These are phyloP conservation scores for Isoetes engelmannii DNA, from an alignment of 83 land plant genomes.

Conservation along the genomic window DNA sequence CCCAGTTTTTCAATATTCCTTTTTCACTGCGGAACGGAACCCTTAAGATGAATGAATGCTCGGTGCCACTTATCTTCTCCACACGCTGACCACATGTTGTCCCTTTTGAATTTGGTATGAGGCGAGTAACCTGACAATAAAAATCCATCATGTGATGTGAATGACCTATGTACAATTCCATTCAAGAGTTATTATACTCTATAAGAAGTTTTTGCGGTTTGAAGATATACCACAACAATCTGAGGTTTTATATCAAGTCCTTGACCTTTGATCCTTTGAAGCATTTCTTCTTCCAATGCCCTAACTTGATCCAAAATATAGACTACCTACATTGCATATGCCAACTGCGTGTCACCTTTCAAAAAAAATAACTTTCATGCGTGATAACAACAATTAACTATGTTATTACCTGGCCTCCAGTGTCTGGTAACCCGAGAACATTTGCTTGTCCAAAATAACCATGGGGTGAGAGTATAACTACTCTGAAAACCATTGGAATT, in stretches of 20 bases:
- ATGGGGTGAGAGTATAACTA: constrained; percentile 83
- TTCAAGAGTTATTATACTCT: background rate
- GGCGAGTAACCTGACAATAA: constrained; percentile 54
- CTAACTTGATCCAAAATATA: constrained; percentile 92
- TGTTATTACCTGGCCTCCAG: constrained; percentile 75
- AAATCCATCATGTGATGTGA: background rate
- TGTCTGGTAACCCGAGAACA: constrained; percentile 81
- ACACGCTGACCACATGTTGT: constrained; percentile 74
- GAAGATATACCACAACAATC: constrained; percentile 56
- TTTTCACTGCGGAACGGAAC: constrained; percentile 77
- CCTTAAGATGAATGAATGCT: constrained; percentile 57
- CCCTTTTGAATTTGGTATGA: constrained; percentile 82
- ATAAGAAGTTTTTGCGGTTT: background rate
- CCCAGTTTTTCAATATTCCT: constrained; percentile 79
- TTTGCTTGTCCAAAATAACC: constrained; percentile 88
- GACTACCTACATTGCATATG: constrained; percentile 47
- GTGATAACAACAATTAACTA: background rate
- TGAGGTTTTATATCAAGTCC: constrained; percentile 68
- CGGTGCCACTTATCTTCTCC: constrained; percentile 64
- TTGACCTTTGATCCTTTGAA: constrained; percentile 64
- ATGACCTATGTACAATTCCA: background rate
- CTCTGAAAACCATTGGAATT: constrained; percentile 80
- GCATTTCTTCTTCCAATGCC: constrained; percentile 79
- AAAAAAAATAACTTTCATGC: too few relatives aligned
- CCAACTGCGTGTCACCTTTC: too few relatives aligned